Base-by-base conservation (phyloP, 495 filamentous ascomycete genomes). In the Saxispiralis lemnorum region DNA sequence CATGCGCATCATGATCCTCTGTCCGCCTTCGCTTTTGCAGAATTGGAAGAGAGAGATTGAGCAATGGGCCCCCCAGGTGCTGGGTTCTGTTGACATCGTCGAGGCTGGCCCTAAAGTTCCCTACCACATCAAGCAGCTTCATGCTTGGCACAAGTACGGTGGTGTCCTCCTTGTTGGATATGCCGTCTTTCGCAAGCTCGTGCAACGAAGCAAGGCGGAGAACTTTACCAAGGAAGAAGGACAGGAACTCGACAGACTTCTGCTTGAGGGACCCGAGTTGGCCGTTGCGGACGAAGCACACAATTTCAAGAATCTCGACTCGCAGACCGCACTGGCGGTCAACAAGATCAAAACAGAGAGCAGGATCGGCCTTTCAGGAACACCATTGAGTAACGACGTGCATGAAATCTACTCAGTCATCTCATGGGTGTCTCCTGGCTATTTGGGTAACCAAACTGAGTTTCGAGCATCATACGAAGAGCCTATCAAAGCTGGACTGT, bases 231-330 rank as follows among this genome's bases (percentile, higher is more conserved):
- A 31, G 20, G 36, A 51, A 19, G 39, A 41, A 17, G 6, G 13
- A 30, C 2, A 21, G 10, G 20, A 44, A 11, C 31, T 45, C 21
- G n/a, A 49, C 41, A 38, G 19, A 37, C 15, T 50, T 24, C 21
- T 54, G 41, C 41, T 56, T 7, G 21, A 53, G 12, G 44, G 44
- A 18, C 38, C 56, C 0, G 80, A 70, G 39, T 73, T 94, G 33
- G 75, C 93, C n/a, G 61, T 94, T 12, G 79, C 79, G 1, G 87
- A 96, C 51, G 87, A 96, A 56, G 87, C 86, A 0, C 87, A 96
- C 51, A 65, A 57, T 18, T 58, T 93, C 46, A 93, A 89, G 55
- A 83, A 82, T 45, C 57, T 59, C 0, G 53, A 47, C 0, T 57
- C 75, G 0, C 53, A 60, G n/a, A 59, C 84, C 14, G 58, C 74